Conservation (phyloP, 116 monocot species). For the Papilionanthe hybrid region DNA sequence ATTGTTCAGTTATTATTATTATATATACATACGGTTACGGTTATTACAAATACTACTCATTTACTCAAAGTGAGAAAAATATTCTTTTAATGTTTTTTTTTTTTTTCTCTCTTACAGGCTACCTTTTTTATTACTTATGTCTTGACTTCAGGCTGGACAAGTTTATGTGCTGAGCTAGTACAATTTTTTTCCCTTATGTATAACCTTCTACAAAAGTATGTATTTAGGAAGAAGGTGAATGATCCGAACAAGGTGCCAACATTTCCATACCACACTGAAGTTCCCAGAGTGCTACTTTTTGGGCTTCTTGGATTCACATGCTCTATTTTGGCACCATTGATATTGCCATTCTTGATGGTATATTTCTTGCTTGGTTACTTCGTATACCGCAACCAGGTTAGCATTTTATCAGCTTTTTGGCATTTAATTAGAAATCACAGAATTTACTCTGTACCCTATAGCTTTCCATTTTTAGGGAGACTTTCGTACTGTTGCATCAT, state of each 20-base stretch:
- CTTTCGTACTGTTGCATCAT: too few relatives aligned
- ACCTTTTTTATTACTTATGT: constrained; percentile 97
- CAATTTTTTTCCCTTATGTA: constrained; percentile 65
- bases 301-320: constrained; percentile 86
- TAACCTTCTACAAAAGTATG: constrained; percentile 54
- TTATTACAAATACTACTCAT: neutral
- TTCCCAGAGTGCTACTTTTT: constrained; percentile 77
- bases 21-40: too few relatives aligned
- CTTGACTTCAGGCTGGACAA: constrained; percentile 94
- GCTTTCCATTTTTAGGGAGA: too few relatives aligned
- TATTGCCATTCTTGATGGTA: constrained; percentile 89
- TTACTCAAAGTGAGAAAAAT: neutral
- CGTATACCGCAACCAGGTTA: constrained; percentile 95
- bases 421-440: neutral
- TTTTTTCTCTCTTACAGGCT: constrained; percentile 54
- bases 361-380: constrained; percentile 84
- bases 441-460: neutral
- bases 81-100: neutral
- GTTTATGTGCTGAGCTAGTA: constrained; percentile 81
- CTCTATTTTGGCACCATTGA: constrained; percentile 83
- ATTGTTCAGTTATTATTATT: too few relatives aligned
- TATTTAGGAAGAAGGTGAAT: constrained; percentile 27
- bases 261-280: constrained; percentile 91
- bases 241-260: constrained; percentile 52
- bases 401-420: neutral